Evolutionary conservation across 495 filamentous ascomycete species (phyloP).

Genomic region (Jackrogersella multiformis): DNA sequence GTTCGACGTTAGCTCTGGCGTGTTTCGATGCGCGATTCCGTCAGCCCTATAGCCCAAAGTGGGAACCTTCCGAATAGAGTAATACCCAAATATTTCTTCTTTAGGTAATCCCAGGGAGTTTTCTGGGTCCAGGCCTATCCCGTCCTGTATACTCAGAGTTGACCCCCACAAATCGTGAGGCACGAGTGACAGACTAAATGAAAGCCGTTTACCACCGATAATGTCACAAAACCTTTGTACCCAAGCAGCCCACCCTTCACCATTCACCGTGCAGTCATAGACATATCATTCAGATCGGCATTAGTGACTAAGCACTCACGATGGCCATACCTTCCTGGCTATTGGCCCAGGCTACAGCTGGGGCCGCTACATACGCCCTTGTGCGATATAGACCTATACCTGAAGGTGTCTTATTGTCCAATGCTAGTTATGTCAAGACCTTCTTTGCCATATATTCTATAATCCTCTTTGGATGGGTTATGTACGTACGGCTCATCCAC

Average conservation of each 20-base stretch:
- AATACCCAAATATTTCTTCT: conserved; percentile 2
- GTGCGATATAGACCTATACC: conserved; percentile 6
- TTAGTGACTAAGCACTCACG: conserved; percentile 6
- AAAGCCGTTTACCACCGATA: conserved; percentile 1
- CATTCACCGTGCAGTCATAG: conserved; percentile 6
- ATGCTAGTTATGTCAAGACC: not conserved
- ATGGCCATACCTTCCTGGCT: conserved; percentile 12
- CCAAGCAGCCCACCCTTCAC: not conserved
- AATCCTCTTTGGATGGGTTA: not conserved
- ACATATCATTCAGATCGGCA: not conserved
- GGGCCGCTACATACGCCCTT: conserved; percentile 1
- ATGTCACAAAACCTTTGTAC: conserved; percentile 8
- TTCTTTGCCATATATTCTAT: conserved; percentile 1
- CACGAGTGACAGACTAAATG: conserved; percentile 11
- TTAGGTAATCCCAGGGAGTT: conserved; percentile 1
- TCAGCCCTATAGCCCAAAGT: conserved; percentile 13
- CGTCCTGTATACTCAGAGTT: not conserved
- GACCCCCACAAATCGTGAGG: conserved; percentile 1
- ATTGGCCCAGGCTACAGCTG: conserved; percentile 7
- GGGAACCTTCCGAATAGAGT: conserved; percentile 9
- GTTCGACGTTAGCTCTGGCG: not conserved
- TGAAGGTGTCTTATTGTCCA: not conserved
- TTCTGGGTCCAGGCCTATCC: conserved; percentile 5
- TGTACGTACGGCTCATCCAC: not conserved
- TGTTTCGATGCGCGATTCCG: not conserved